Evolutionary conservation across 768 basidiomycete genomes (phyloP).

Genomic region (Hirschioporus abietinus): DNA sequence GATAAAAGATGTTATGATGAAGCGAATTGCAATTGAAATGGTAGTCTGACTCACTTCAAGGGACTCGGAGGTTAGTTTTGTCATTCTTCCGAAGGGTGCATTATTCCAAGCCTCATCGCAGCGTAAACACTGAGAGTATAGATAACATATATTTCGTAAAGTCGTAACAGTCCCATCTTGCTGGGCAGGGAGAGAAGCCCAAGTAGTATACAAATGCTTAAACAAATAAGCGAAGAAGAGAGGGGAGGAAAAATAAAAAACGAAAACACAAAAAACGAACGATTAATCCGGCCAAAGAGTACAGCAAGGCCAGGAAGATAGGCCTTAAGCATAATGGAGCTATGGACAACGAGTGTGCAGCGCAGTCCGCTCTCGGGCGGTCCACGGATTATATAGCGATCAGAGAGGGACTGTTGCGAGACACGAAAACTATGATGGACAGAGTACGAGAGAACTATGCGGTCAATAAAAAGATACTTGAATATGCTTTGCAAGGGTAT

Average conservation of each 20-base stretch:
- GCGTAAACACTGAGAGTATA: not conserved
- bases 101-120: too few relatives aligned
- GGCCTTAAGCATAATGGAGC: not conserved
- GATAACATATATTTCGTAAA: not conserved
- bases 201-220: not conserved
- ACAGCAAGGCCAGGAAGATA: not conserved
- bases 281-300: not conserved
- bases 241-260: not conserved
- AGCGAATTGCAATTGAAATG: too few relatives aligned
- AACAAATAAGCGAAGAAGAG: not conserved
- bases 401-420: not conserved
- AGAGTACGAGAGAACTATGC: not conserved
- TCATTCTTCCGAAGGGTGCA: too few relatives aligned
- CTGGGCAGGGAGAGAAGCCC: not conserved
- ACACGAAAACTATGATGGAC: not conserved
- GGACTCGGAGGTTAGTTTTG: too few relatives aligned
- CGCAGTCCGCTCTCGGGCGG: not conserved
- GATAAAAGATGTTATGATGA: too few relatives aligned
- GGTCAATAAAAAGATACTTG: not conserved
- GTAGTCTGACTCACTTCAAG: too few relatives aligned
- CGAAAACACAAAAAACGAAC: not conserved
- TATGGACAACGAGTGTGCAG: not conserved
- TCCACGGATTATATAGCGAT: not conserved
- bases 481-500: not conserved
- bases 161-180: not conserved